Conservation (phyloP, 169 alveolate species). For the Theileria sp. region DNA sequence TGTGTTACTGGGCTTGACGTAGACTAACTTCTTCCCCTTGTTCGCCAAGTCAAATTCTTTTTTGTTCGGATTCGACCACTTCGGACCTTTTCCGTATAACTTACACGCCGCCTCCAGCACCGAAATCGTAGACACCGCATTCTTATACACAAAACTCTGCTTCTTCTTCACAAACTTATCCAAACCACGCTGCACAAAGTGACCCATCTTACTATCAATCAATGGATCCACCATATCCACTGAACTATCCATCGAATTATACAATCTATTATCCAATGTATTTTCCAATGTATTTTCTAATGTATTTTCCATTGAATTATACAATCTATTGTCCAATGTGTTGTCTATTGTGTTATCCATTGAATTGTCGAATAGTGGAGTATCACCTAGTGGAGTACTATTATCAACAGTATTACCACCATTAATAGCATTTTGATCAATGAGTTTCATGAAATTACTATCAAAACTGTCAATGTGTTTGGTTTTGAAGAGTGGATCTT, state of each 20-base stretch:
- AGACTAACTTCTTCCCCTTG: constrained; percentile 30
- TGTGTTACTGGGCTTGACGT: constrained; percentile 39
- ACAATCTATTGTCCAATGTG: not conserved
- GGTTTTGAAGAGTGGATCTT: not conserved
- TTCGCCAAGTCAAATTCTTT: constrained; percentile 50
- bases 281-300: not conserved
- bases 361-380: not conserved
- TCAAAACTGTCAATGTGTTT: constrained; percentile 19
- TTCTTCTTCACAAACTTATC: constrained; percentile 33
- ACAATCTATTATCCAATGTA: not conserved
- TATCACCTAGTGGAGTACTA: not conserved
- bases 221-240: not conserved
- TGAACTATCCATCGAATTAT: constrained; percentile 29
- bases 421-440: not conserved
- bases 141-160: constrained; percentile 25
- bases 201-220: not conserved
- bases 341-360: not conserved
- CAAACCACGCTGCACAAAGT: constrained; percentile 24
- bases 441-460: constrained; percentile 1
- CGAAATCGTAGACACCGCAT: constrained; percentile 37
- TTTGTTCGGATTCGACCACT: constrained; percentile 63
- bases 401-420: too few relatives aligned
- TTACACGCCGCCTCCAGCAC: constrained; percentile 67
- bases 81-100: constrained; percentile 61
- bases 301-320: constrained; percentile 30